Conservation (phyloP, 371 early-diverging fungal species). For the Sporodiniella umbellata region DNA sequence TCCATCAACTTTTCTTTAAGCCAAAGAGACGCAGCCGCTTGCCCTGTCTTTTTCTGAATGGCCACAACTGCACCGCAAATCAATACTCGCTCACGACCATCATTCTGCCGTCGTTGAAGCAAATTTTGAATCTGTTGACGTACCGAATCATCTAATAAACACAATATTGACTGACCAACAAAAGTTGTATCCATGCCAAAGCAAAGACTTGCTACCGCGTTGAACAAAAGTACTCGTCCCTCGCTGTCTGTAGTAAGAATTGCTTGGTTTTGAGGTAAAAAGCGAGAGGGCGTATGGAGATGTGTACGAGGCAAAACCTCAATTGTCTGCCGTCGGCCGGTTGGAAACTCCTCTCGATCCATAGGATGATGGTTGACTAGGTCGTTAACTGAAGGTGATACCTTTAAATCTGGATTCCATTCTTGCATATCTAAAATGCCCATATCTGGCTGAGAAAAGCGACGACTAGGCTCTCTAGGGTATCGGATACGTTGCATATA, state of each 20-base stretch:
- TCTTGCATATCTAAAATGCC: slow-evolving; percentile 26
- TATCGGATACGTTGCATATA: slow-evolving; percentile 55
- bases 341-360: slow-evolving; percentile 7
- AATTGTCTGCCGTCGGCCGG: slow-evolving; percentile 17
- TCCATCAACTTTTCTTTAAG: slow-evolving; percentile 56
- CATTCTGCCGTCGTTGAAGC: slow-evolving; percentile 6
- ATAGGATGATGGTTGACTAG: background rate
- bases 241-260: slow-evolving; percentile 58
- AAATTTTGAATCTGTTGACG: slow-evolving; percentile 9
- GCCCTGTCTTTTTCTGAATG: slow-evolving; percentile 47
- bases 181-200: slow-evolving; percentile 21
- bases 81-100: slow-evolving; percentile 33
- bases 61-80: slow-evolving; percentile 58
- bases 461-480: slow-evolving; percentile 33
- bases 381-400: slow-evolving; percentile 10
- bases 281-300: slow-evolving; percentile 64
- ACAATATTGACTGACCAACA: slow-evolving; percentile 25
- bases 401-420: background rate
- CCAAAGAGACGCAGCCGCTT: slow-evolving; percentile 67
- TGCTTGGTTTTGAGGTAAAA: slow-evolving; percentile 62
- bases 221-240: slow-evolving; percentile 48
- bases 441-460: slow-evolving; percentile 37
- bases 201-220: slow-evolving; percentile 48
- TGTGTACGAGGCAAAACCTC: slow-evolving; percentile 4
- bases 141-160: slow-evolving; percentile 15